phyloP scores from a whole-genome alignment of 202 grass and related monocot genomes.

The Miscanthus sacchariflorus region DNA sequence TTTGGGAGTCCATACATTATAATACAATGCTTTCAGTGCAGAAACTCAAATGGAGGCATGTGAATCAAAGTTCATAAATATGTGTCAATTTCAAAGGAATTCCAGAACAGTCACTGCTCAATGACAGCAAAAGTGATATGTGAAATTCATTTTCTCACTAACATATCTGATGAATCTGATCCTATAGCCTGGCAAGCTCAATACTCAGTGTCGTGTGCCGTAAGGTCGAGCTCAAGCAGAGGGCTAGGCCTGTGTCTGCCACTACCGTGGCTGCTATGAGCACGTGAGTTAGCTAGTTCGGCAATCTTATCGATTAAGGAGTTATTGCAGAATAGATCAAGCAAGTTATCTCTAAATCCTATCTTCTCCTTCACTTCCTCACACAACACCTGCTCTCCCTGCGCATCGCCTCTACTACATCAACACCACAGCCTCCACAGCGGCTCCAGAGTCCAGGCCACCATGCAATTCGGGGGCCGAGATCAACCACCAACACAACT shows the following conservation, averaged over 20 bases:
- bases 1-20: neutral
- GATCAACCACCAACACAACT: neutral
- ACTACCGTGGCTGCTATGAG: neutral
- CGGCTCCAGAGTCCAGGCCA: neutral
- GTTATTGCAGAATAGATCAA: neutral
- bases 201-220: neutral
- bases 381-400: neutral
- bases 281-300: neutral
- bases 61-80: neutral
- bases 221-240: neutral
- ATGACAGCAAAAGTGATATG: neutral
- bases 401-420: neutral
- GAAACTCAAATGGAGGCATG: neutral
- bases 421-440: neutral
- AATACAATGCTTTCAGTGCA: neutral
- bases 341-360: neutral
- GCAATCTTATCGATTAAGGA: neutral
- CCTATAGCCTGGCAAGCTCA: neutral
- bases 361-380: neutral
- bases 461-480: neutral
- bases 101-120: neutral
- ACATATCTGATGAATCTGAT: neutral
- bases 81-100: neutral
- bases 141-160: neutral
- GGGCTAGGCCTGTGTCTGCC: neutral